Base-by-base conservation (phyloP, 208 protist species). In the Naegleria fowleri region DNA sequence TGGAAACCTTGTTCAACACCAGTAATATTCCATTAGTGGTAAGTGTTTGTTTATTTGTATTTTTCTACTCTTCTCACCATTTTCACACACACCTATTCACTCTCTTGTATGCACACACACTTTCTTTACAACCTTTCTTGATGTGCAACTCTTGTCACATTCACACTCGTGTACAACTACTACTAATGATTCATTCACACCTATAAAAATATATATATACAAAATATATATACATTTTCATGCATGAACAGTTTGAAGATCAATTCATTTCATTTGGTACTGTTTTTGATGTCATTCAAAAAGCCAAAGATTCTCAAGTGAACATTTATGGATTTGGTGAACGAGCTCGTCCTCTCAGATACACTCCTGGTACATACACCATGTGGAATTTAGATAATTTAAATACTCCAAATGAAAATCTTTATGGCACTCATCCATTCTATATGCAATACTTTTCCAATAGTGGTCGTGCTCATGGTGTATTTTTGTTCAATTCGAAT, bases 401-500 rank as follows among this genome's bases (percentile, higher is more conserved):
- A 5, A 58, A 52, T 19, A 58, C n/a, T 58, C 29, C 13, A 33
- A 88, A 58, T 19, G n/a, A 51, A 55, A 88, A 88, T 88, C 41
- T 88, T 9, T 88, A 88, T 55, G 84, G 84, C 38, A 33, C 39
- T 38, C 84, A 88, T 55, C 84, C 84, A 36, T 88, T 88, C 16
- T 88, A 59, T 58, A 29, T 88, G 13, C 29, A 86, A 52, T 39
- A 40, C 5, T 25, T 22, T 55, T 48, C 67, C 1, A 38, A 41
- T 22, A 39, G 19, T 22, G 16, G 16, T 7, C 15, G 3, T 29
- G 90, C 91, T 43, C 90, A 92, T 86, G 91, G 91, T 36, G 93
- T 95, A 29, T 96, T 97, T 40, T 85, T 97, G 11, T 91, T 93
- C 5, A 97, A 97, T 59, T 93, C 93, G 25, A 97, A 97, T 90